Conservation (phyloP, 2,329 filamentous ascomycete genomes). For the Leptoxyphium fumago region DNA sequence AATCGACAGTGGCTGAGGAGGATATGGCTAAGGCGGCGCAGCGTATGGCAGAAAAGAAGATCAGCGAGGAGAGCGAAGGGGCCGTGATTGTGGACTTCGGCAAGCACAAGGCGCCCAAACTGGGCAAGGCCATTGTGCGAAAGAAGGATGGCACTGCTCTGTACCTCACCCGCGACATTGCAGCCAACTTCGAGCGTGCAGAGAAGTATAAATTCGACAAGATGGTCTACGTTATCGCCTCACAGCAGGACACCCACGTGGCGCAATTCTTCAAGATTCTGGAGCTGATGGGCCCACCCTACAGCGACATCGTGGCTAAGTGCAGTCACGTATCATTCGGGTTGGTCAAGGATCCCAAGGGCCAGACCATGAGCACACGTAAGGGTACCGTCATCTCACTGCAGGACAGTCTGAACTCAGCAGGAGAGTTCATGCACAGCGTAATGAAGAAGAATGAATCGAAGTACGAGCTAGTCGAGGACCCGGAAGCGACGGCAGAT, state of each 20-base stretch:
- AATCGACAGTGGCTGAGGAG: constrained; percentile 50
- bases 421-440: constrained; percentile 92
- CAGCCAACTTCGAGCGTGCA: constrained; percentile 47
- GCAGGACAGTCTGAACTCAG: constrained; percentile 38
- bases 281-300: constrained; percentile 44
- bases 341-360: constrained; percentile 37
- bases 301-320: constrained; percentile 38
- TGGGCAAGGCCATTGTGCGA: constrained; percentile 52
- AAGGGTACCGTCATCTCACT: constrained; percentile 38
- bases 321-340: constrained; percentile 53
- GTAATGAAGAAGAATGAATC: constrained; percentile 81
- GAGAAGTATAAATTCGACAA: constrained; percentile 49
- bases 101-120: constrained; percentile 52
- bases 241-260: constrained; percentile 50
- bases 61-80: constrained; percentile 50
- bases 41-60: constrained; percentile 42
- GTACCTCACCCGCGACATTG: constrained; percentile 57
- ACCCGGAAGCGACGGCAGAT: constrained; percentile 72
- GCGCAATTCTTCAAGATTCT: constrained; percentile 52
- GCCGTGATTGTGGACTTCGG: constrained; percentile 55
- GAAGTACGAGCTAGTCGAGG: constrained; percentile 81
- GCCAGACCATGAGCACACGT: constrained; percentile 47
- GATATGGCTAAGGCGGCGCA: constrained; percentile 47
- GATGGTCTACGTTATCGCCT: constrained; percentile 54
- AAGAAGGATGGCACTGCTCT: constrained; percentile 53